Base-by-base conservation (phyloP, 345 rosid species). In the Capsella bursapastoris region DNA sequence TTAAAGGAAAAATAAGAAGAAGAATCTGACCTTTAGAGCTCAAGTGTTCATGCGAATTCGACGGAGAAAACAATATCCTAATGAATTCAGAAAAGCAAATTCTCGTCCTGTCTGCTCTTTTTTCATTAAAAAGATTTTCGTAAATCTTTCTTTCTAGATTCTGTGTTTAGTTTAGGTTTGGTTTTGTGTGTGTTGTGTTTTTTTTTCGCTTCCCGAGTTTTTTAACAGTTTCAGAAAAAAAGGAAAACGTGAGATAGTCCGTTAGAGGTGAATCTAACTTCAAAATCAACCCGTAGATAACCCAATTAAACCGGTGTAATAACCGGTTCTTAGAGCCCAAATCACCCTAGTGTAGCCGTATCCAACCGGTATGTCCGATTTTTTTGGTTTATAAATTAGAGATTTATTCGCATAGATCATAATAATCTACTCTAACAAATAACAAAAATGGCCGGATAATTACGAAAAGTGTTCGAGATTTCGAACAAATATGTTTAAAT, bases 21-120 rank as follows among this genome's bases (percentile, higher is more conserved):
- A 43, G 31, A 57, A 65, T 66, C 55, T 0, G 2, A 67, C 51
- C 67, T 43, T 47, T 45, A 2, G 28, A 15, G 59, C 56, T 75
- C 64, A 75, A 75, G 63, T 75, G 79, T 59, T 75, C 79, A 51
- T 60, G 55, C 73, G 57, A 75, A 68, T 61, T 68, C 68, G 69
- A 60, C 62, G 63, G 73, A 60, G 74, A 8, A 18, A 68, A 31
- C 47, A 60, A 53, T 6, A 52, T 3, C 29, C 62, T 18, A 49
- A 28, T 5, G 60, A 53, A 77, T 63, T 64, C 34, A 15, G 13
- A 37, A 45, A 68, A 70, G 15, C 29, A 14, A 56, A 63, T 64
- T 60, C 15, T 27, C 74, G 49, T 59, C 31, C 63, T 35, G n/a
- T 63, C 65, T 53, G 14, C 45, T 77, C 66, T 13, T 64, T 70